Evolutionary conservation across 768 basidiomycete species (phyloP), one percentile per base, ranked within the genome.

Genomic region (Russula abietina): DNA sequence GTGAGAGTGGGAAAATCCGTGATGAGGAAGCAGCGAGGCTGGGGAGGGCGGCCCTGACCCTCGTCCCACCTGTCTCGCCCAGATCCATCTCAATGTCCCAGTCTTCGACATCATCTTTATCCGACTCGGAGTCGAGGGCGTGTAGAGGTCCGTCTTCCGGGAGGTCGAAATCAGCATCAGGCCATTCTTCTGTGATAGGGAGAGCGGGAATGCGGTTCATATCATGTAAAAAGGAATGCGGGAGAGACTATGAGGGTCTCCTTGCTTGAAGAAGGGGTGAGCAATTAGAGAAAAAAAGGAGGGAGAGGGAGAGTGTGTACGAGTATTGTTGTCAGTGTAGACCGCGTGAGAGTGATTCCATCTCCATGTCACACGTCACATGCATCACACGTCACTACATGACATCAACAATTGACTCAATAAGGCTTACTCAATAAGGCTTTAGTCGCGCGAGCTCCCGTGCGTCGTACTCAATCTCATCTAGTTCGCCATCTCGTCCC

Each of bases 101-200:
- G 71, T 92, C 89, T 71, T 88, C 83, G 65, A 83, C 81, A 50
- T 81, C 83, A 56, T 83, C 84, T 75, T 80, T 87, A 78, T 88
- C 86, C 24, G 81, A 80, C 66, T 82, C 81, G 19, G 75, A 73
- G 67, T 79, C 81, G 28, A 79, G 80, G 41, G 86, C 74, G 68
- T 86, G 83, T 56, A 90, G 81, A 54, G 83, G 78, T 53, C 82
- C 82, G 48, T 83, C 90, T 53, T 93, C 91, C 59, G 88, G 86
- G 24, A 93, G 77, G 72, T 91, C 91, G 71, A 93, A 92, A 75
- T 93, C 91, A 65, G 88, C 87, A 73, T 93, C 91, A 49, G 83
- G 80, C 90, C 91, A 93, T 77, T 91, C 89, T 75, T 93, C 90
- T 77, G 74, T 65, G 80, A 76, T 51, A 81, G 26, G 75, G 14